Conservation (phyloP, 2,329 filamentous ascomycete genomes). For the Alternaria ethzedia region DNA sequence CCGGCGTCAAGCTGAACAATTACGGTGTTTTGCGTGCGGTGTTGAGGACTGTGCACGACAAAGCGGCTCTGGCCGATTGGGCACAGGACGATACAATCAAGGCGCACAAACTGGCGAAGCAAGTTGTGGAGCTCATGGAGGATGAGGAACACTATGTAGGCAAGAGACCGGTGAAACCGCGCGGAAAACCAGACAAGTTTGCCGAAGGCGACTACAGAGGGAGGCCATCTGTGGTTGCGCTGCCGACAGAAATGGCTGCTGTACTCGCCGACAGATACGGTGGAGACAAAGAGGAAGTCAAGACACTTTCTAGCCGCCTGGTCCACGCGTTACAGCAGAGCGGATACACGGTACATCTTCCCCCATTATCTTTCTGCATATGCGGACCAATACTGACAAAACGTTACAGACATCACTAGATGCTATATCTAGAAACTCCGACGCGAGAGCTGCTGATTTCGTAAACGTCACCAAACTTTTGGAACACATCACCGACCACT, state of each 20-base stretch:
- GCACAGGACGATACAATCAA: conserved; percentile 45
- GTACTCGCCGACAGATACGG: conserved; percentile 48
- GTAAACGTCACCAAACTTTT: neutral
- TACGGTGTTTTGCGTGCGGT: conserved; percentile 39
- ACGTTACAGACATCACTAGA: conserved; percentile 13
- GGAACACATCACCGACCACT: conserved; percentile 4
- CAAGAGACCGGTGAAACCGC: neutral
- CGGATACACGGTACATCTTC: conserved; percentile 24
- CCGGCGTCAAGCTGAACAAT: conserved; percentile 32
- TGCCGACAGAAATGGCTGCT: conserved; percentile 53
- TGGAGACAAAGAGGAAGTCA: conserved; percentile 49
- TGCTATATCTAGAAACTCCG: neutral
- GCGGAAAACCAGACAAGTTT: conserved; percentile 15
- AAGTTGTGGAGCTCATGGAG: conserved; percentile 52
- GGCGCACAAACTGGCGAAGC: conserved; percentile 48
- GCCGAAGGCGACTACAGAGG: conserved; percentile 29
- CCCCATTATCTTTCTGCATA: neutral
- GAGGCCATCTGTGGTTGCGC: conserved; percentile 49
- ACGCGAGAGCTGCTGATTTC: conserved; percentile 18
- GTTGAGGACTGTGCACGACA: conserved; percentile 44
- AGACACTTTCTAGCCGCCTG: conserved; percentile 49
- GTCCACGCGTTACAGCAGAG: conserved; percentile 42
- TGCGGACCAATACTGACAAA: neutral
- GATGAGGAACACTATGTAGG: conserved; percentile 46
- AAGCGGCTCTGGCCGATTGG: conserved; percentile 46